Evolutionary conservation across 2,329 filamentous ascomycete genomes (phyloP).

Genomic region (Arthrobotrys megalospora): DNA sequence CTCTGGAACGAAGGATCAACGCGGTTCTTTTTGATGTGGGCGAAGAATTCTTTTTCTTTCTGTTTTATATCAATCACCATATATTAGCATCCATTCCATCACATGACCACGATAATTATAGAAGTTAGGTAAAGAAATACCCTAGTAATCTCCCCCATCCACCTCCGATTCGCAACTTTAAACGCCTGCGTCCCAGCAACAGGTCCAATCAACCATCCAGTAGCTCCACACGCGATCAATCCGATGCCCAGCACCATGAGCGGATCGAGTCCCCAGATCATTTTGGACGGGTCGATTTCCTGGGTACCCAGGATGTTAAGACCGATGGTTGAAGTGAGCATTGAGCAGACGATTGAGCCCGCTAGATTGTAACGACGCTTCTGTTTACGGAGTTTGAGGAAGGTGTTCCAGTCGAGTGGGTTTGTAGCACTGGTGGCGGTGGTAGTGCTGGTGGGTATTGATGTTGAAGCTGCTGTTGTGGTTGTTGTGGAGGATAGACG

Average conservation of each 20-base stretch:
- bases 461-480: slow-evolving; percentile 1
- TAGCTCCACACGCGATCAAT: slow-evolving; percentile 81
- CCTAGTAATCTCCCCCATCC: slow-evolving; percentile 79
- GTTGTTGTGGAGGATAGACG: slow-evolving; percentile 24
- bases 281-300: slow-evolving; percentile 79
- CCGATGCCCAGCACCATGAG: slow-evolving; percentile 86
- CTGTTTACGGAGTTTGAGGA: slow-evolving; percentile 89
- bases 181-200: slow-evolving; percentile 85
- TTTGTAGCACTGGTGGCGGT: not conserved
- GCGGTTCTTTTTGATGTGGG: slow-evolving; percentile 89
- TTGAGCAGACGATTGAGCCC: slow-evolving; percentile 79
- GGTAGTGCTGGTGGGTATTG: slow-evolving; percentile 8
- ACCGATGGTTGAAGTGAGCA: slow-evolving; percentile 75
- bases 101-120: not conserved
- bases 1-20: slow-evolving; percentile 92
- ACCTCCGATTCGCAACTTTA: slow-evolving; percentile 79
- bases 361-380: slow-evolving; percentile 86
- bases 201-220: slow-evolving; percentile 90
- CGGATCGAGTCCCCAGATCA: slow-evolving; percentile 86
- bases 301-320: slow-evolving; percentile 78
- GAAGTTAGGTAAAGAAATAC: slow-evolving; percentile 68
- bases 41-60: slow-evolving; percentile 96
- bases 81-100: too few species aligned
- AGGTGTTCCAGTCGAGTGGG: slow-evolving; percentile 85
- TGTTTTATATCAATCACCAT: slow-evolving; percentile 65